phyloP scores from a whole-genome alignment of 371 early-diverging fungal species.

The Mortierella sp. region DNA sequence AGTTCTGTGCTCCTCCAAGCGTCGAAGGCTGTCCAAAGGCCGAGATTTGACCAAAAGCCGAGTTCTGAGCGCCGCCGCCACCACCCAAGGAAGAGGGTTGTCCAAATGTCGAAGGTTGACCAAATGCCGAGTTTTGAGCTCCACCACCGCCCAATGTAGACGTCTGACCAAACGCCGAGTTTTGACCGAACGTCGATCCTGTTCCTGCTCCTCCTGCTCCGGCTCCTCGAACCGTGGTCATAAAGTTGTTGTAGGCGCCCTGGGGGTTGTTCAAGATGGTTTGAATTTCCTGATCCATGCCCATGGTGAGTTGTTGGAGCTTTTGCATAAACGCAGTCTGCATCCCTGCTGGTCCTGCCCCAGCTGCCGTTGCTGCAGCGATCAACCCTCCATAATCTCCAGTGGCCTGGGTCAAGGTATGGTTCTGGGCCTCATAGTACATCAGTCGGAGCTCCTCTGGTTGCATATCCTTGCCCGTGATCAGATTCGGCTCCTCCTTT shows the following conservation, averaged over 20 bases:
- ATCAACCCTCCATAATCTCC: constrained; percentile 45
- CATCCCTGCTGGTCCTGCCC: constrained; percentile 34
- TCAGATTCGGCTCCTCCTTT: constrained; percentile 75
- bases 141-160: neutral
- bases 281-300: constrained; percentile 40
- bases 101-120: constrained; percentile 17
- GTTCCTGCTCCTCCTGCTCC: constrained; percentile 21
- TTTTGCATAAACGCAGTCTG: constrained; percentile 43
- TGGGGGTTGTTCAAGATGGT: constrained; percentile 27
- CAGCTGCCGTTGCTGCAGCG: constrained; percentile 28
- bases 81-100: constrained; percentile 5
- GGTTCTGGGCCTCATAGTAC: constrained; percentile 59
- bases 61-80: neutral
- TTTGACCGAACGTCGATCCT: constrained; percentile 1
- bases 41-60: constrained; percentile 24
- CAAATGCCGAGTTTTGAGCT: constrained; percentile 10
- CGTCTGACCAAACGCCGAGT: constrained; percentile 1
- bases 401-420: constrained; percentile 20
- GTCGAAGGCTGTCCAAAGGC: constrained; percentile 27
- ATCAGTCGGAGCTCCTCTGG: constrained; percentile 70
- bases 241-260: constrained; percentile 38
- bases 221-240: constrained; percentile 32
- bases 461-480: constrained; percentile 68
- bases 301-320: constrained; percentile 32
- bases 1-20: constrained; percentile 15